Evolutionary conservation across 1,284 basidiomycete species (phyloP), one percentile per base, ranked within the genome.

Genomic region (Ganoderma boninense): DNA sequence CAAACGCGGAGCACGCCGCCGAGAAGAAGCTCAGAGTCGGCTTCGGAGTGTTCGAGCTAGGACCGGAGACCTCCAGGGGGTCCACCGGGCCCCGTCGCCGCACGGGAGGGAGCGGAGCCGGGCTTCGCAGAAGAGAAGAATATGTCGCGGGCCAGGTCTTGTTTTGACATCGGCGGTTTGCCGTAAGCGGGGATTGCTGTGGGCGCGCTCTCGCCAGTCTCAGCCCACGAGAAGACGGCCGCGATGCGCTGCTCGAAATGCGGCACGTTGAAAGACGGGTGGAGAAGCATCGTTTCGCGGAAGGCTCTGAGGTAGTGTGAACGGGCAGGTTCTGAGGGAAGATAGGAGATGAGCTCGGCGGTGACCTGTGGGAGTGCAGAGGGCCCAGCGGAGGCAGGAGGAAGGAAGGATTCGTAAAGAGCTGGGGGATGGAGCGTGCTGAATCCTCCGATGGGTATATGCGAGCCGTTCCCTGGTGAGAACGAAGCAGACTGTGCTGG

Each of bases 1-100:
- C 90, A 57, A 90, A 84, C 1, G 85, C 85, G 0, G 85, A 86
- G 61, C 85, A 83, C 29, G 87, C 84, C 1, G 85, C 82, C 0
- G 89, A 86, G 72, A 91, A 91, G 79, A 92, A 89, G 65, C 87
- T 85, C 59, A 92, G 78, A 0, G 87, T 84, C 14, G 87, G 84
- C 52, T 79, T 81, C 32, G 81, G 76, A 38, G 76, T 52, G 49
- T 67, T 67, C 5, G 56, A 49, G 29, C 76, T 71, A 62, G 44
- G 0, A 71, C 68, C 23, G 16, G 38, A 29, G 40, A 16, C 40
- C 1, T n/a, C 38, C 38, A 38, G 60, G 60, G 23, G 60, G 60
- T 29, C 70, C 52, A 14, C 62, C 64, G 42, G 49, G 60, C 20
- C 65, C 26, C 62, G 61, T 73, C 75, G 62, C 43, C 57, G 72